phyloP scores from a whole-genome alignment of 495 filamentous ascomycete genomes.

The Aspergillus diversus region DNA sequence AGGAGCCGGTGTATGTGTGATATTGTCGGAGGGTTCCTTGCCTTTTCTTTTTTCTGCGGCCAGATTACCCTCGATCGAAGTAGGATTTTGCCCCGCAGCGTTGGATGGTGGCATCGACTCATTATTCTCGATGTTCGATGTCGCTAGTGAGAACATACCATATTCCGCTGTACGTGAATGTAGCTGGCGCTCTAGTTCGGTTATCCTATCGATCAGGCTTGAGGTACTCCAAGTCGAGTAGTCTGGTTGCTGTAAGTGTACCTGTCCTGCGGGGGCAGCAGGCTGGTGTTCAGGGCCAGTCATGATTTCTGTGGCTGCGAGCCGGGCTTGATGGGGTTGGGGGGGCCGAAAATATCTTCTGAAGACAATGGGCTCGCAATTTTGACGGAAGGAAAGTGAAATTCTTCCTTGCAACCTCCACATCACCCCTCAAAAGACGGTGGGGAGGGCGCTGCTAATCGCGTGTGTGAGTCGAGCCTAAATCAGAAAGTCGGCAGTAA shows the following conservation, averaged over 20 bases:
- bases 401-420: conserved; percentile 23
- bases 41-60: conserved; percentile 20
- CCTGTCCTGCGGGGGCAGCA: conserved; percentile 3
- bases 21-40: conserved; percentile 26
- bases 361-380: conserved; percentile 5
- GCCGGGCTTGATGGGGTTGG: conserved; percentile 5
- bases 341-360: conserved; percentile 8
- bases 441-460: background rate
- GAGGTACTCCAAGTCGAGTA: conserved; percentile 68
- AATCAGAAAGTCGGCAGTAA: background rate
- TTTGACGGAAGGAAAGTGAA: conserved; percentile 3
- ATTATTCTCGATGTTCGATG: conserved; percentile 4
- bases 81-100: background rate
- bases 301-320: conserved; percentile 14
- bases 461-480: background rate
- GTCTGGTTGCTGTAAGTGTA: conserved; percentile 29
- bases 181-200: conserved; percentile 64
- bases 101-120: background rate
- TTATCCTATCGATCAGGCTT: conserved; percentile 66
- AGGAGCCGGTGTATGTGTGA: conserved; percentile 29
- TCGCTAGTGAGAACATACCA: conserved; percentile 21
- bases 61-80: conserved; percentile 1
- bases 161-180: conserved; percentile 49
- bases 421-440: conserved; percentile 22
- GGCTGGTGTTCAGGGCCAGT: conserved; percentile 1